Conservation (phyloP, 768 basidiomycete genomes). For the Antrodiella citrinella region DNA sequence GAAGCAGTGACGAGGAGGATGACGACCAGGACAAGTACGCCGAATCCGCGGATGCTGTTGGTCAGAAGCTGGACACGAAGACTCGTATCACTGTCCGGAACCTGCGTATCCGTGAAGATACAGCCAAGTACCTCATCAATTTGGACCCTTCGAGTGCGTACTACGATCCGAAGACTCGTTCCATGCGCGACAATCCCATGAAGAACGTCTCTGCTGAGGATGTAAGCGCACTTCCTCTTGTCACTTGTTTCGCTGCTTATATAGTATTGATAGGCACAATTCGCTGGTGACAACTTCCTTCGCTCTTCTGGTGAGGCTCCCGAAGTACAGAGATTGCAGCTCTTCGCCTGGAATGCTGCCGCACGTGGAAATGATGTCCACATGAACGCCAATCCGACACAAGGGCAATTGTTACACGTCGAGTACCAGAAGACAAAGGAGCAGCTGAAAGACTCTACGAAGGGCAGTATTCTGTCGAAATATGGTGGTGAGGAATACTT, state of each 20-base stretch:
- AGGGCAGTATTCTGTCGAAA: slow-evolving; percentile 82
- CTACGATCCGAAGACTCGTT: slow-evolving; percentile 98
- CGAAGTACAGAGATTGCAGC: slow-evolving; percentile 84
- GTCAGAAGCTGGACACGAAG: slow-evolving; percentile 97
- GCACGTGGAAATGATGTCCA: slow-evolving; percentile 92
- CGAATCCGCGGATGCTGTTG: slow-evolving; percentile 94
- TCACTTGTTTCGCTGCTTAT: not conserved
- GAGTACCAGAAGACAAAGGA: slow-evolving; percentile 94
- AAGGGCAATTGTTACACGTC: slow-evolving; percentile 84
- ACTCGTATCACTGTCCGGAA: slow-evolving; percentile 98
- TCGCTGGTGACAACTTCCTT: slow-evolving; percentile 95
- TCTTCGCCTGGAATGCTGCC: slow-evolving; percentile 97
- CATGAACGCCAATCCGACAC: slow-evolving; percentile 92
- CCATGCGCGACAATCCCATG: slow-evolving; percentile 95
- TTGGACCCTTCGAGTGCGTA: slow-evolving; percentile 93
- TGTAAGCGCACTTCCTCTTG: slow-evolving; percentile 38
- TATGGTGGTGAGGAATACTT: slow-evolving; percentile 95
- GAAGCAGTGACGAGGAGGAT: slow-evolving; percentile 92
- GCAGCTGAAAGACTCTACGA: slow-evolving; percentile 77
- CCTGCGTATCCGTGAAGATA: slow-evolving; percentile 97
- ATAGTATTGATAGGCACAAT: slow-evolving; percentile 50
- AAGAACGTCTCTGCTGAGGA: slow-evolving; percentile 79
- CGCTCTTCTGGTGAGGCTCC: slow-evolving; percentile 89
- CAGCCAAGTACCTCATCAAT: slow-evolving; percentile 97
- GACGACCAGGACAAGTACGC: slow-evolving; percentile 98